Evolutionary conservation across 805 yeast species (phyloP), one percentile per base, ranked within the genome.

Genomic region (Monosporozyma unispora): DNA sequence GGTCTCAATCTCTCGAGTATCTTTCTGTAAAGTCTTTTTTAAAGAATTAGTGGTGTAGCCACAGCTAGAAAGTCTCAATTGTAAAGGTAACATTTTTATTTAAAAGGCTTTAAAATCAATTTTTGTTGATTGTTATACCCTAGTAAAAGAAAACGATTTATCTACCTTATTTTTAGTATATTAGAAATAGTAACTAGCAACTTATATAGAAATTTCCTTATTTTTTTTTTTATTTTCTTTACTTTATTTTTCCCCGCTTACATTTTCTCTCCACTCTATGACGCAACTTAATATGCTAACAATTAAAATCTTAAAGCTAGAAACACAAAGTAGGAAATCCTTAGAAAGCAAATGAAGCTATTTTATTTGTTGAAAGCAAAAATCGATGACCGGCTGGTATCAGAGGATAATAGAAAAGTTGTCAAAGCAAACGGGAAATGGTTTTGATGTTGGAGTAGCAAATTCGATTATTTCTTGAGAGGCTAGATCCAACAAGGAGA

Each of bases 1-100:
- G n/a, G 67, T 54, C 42, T 71, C 68, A 44, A 77, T 70, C 43
- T 61, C 59, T 12, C 59, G 57, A 6, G 67, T 57, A 50, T 75
- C 73, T 18, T 58, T 48, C n/a, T 54, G 48, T 22, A 74, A 52
- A 50, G 48, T 66, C 5, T 45, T 27, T 22, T 18, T 41, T 39
- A 49, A 31, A 12, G 11, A 12, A 6, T 19, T 2, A 22, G 22
- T 46, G 4, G 42, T 39, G 8, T 19, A 39, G 9, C 2, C 3
- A 5, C 42, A 27, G 10, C 22, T 19, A 21, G 12, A 7, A 4
- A 4, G 3, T 19, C 40, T 37, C 4, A 37, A 5, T 31, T 16
- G 12, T 7, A 6, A 31, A 31, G 16, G 3, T 14, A 31, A 7
- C 35, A 31, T 31, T 8, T 31, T 31, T n/a, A 14, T 31, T 31